Evolutionary conservation across 1,139 yeast species (phyloP), one percentile per base, ranked within the genome.

Genomic region (Magnusiomyces tetraspermus): DNA sequence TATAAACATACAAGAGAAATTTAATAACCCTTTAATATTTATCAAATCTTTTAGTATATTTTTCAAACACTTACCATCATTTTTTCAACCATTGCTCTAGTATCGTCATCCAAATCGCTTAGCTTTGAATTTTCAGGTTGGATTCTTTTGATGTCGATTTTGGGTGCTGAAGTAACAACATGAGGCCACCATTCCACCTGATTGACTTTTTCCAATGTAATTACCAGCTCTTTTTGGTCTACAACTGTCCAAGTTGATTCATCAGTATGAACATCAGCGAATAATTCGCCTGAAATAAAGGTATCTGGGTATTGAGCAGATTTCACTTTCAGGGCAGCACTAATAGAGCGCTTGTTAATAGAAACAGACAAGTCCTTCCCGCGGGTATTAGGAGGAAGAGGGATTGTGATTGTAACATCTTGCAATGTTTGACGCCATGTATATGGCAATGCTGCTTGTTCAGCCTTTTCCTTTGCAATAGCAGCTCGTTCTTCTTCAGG

Each of bases 181-280:
- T 70, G 74, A 13, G 76, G 76, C 76, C 76, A 73, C 77, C 77
- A 74, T 55, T 70, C 72, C 45, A 66, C 63, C 50, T 66, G 59
- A 54, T 69, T 70, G 51, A 57, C 57, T 57, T 74, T 74, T 45
- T 72, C 75, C 24, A 74, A 62, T 2, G 69, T 67, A 26, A 74
- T 58, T 13, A 63, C 60, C 31, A 74, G 61, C 56, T 69, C 74
- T 40, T 60, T 60, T 46, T 65, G 66, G 53, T 73, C 77, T 6
- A 66, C 70, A 2, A 74, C 63, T 2, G 73, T 63, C 77, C 77
- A 74, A 0, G 76, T 70, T 6, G 71, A 66, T 31, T 65, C 73
- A 48, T 71, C 76, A 6, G 61, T 61, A 10, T 58, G 56, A n/a
- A 73, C 59, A 0, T 59, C 60, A 21, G 67, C 68, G 57, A 61